Evolutionary conservation across 148 eudicot species (phyloP).

Genomic region (Gaultheria prostrata): DNA sequence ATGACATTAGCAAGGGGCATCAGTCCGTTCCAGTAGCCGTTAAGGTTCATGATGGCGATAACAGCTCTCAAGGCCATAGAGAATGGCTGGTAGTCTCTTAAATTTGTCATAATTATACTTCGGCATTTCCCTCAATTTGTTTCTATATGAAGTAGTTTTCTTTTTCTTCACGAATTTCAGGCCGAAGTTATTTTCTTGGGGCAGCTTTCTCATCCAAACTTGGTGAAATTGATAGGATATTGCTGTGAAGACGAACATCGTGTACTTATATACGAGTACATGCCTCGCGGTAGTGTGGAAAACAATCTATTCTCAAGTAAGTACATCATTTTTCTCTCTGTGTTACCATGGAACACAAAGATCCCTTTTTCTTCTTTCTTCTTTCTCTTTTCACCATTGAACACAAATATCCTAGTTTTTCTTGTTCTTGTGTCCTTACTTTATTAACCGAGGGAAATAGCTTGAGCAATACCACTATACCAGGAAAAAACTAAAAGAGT

Average conservation of each 20-base stretch:
- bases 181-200: slow-evolving; percentile 89
- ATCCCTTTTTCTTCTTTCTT: not conserved
- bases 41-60: slow-evolving; percentile 85
- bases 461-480: not conserved
- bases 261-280: slow-evolving; percentile 76
- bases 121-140: not conserved
- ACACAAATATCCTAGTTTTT: not conserved
- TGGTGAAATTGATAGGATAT: slow-evolving; percentile 83
- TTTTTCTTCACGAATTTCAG: slow-evolving; percentile 27
- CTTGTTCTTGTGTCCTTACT: not conserved
- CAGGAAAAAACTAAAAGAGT: not conserved
- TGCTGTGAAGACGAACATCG: slow-evolving; percentile 87
- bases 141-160: not conserved
- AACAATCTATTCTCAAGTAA: slow-evolving; percentile 81
- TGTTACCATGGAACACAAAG: not conserved
- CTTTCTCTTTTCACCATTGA: not conserved
- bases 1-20: slow-evolving; percentile 42
- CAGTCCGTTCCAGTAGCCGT: slow-evolving; percentile 75
- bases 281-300: slow-evolving; percentile 86
- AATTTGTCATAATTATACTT: not conserved
- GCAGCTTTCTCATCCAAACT: slow-evolving; percentile 88
- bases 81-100: slow-evolving; percentile 75
- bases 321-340: slow-evolving; percentile 13
- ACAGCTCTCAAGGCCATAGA: slow-evolving; percentile 80
- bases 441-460: not conserved